Evolutionary conservation across 306 rosid genomes (phyloP).

Genomic region (Quillaja saponaria): DNA sequence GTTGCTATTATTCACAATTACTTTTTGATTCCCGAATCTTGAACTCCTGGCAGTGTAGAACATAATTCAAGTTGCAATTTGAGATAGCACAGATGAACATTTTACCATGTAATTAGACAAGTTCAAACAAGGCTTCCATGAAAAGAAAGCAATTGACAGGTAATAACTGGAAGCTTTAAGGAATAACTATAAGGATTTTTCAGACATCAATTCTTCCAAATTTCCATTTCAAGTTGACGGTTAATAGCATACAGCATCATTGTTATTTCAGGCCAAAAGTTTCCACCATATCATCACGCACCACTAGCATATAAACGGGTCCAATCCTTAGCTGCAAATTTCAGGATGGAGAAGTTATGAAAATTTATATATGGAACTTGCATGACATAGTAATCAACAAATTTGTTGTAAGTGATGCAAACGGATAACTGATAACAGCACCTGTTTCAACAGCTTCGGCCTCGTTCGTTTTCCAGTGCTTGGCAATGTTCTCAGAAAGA

Average conservation of each 20-base stretch:
- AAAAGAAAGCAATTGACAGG: conserved; percentile 40
- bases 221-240: conserved; percentile 53
- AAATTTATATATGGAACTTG: background rate
- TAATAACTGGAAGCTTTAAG: conserved; percentile 40
- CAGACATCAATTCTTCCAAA: conserved; percentile 51
- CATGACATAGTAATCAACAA: conserved; percentile 5
- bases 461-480: conserved; percentile 92
- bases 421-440: conserved; percentile 17
- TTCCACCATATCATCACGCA: conserved; percentile 51
- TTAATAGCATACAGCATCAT: conserved; percentile 56
- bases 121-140: conserved; percentile 42
- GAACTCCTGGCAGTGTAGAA: conserved; percentile 23
- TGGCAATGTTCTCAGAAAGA: conserved; percentile 94
- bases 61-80: conserved; percentile 21
- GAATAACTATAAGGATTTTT: conserved; percentile 44
- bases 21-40: conserved; percentile 10
- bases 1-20: conserved; percentile 10
- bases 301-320: conserved; percentile 83
- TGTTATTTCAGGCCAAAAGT: conserved; percentile 43
- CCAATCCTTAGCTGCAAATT: conserved; percentile 83
- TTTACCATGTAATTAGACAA: conserved; percentile 42
- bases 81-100: conserved; percentile 15
- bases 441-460: conserved; percentile 98
- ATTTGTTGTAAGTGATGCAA: background rate
- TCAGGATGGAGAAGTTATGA: conserved; percentile 1